A percentile compares a stretch with the other conserved stretches of the same genome.
phyloP scores from a whole-genome alignment of 495 filamentous ascomycete species.

The Daldinia bambusicola region DNA sequence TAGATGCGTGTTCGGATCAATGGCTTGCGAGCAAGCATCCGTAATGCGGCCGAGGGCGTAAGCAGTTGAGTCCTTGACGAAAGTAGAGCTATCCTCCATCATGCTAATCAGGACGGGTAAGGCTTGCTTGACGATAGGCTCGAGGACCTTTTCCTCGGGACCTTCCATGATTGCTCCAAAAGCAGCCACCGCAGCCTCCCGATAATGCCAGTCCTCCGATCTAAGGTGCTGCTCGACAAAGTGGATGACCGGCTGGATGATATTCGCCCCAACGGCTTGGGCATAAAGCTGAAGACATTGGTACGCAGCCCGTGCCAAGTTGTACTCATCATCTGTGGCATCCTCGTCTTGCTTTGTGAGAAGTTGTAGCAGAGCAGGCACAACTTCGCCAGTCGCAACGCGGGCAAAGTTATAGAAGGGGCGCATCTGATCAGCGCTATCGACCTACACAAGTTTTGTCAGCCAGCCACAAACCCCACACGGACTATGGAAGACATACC shows the following conservation, averaged over 20 bases:
- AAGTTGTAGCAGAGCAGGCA: slow-evolving; percentile 87
- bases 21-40: slow-evolving; percentile 85
- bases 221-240: slow-evolving; percentile 95
- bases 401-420: slow-evolving; percentile 92
- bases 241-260: slow-evolving; percentile 82
- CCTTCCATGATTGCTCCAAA: slow-evolving; percentile 99
- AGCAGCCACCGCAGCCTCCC: slow-evolving; percentile 96
- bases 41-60: slow-evolving; percentile 97
- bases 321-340: slow-evolving; percentile 95
- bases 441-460: slow-evolving; percentile 61
- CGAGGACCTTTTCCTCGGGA: slow-evolving; percentile 86
- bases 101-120: slow-evolving; percentile 88
- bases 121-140: slow-evolving; percentile 93
- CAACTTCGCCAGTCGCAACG: slow-evolving; percentile 88
- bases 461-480: slow-evolving; percentile 24
- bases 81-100: slow-evolving; percentile 91
- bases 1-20: slow-evolving; percentile 84
- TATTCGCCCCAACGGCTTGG: slow-evolving; percentile 82
- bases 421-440: slow-evolving; percentile 79
- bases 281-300: slow-evolving; percentile 96
- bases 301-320: slow-evolving; percentile 92
- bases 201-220: slow-evolving; percentile 87
- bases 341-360: slow-evolving; percentile 98
- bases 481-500: slow-evolving; percentile 59
- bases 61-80: slow-evolving; percentile 96